Conservation (phyloP, 371 early-diverging fungal species). For the Quaeritorhiza haematococci region DNA sequence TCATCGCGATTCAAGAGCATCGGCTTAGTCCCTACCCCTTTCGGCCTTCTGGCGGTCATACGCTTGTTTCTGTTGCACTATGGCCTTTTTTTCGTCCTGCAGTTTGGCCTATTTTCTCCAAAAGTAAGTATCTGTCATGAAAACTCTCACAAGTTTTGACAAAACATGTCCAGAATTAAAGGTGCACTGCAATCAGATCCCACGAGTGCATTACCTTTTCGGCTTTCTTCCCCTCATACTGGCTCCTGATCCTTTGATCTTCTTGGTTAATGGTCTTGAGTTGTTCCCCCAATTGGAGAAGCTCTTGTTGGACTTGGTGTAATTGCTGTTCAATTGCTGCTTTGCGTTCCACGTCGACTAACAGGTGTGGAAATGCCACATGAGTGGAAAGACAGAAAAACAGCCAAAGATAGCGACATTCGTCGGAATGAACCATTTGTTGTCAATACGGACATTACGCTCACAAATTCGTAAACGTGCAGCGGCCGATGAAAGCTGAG, state of each 20-base stretch:
- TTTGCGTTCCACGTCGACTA: constrained; percentile 25
- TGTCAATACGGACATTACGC: too few relatives aligned
- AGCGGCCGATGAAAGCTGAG: too few relatives aligned
- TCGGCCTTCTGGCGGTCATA: constrained; percentile 11
- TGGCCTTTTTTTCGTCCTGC: constrained; percentile 15
- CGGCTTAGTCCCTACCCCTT: constrained; percentile 1
- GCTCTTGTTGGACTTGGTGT: constrained; percentile 21
- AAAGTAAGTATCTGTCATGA: too few relatives aligned
- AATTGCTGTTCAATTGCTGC: constrained; percentile 38
- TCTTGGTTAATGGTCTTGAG: constrained; percentile 23
- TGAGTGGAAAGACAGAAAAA: background rate
- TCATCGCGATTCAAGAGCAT: background rate
- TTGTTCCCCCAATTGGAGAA: constrained; percentile 20
- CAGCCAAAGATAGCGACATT: background rate
- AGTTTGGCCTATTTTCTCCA: constrained; percentile 10
- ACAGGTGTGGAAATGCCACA: background rate
- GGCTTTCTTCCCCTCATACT: constrained; percentile 5
- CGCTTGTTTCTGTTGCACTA: constrained; percentile 10
- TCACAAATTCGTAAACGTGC: too few relatives aligned
- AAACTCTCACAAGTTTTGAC: too few relatives aligned
- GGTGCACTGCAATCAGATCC: too few relatives aligned
- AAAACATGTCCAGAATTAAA: too few relatives aligned
- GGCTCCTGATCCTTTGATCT: constrained; percentile 24
- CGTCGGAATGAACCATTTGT: too few relatives aligned
- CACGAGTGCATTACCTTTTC: constrained; percentile 6